A percentile compares a stretch with the other conserved stretches of the same genome.
These are phyloP conservation scores for Atkinsonella hypoxylon DNA, from an alignment of 2,329 filamentous ascomycete genomes.

Conservation along the genomic window DNA sequence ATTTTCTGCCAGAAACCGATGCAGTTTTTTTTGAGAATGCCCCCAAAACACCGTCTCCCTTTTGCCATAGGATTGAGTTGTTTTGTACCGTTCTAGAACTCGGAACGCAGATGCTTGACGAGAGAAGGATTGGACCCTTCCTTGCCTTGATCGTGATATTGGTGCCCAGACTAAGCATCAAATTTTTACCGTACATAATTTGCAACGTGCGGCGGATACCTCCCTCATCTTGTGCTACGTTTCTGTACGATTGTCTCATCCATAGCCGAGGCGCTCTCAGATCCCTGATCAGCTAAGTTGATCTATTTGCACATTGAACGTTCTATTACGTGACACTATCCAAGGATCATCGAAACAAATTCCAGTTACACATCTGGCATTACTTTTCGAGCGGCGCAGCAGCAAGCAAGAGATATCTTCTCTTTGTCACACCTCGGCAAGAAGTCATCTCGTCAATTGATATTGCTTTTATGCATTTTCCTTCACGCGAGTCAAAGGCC, in stretches of 20 bases:
- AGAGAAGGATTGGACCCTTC: too few species aligned
- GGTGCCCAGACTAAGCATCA: background rate
- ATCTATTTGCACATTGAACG: background rate
- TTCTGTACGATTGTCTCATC: background rate
- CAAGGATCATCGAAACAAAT: background rate
- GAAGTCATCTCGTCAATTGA: background rate
- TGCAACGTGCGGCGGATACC: background rate
- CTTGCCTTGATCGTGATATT: background rate
- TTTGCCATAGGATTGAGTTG: too few species aligned
- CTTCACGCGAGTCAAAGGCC: too few species aligned
- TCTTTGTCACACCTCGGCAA: constrained; percentile 1
- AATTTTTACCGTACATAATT: background rate
- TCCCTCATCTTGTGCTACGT: background rate
- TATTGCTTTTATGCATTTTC: too few species aligned
- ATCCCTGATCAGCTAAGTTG: background rate
- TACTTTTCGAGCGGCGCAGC: background rate
- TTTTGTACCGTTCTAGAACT: too few species aligned
- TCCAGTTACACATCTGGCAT: background rate
- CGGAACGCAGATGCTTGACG: too few species aligned
- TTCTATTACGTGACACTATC: background rate
- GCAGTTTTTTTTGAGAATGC: too few species aligned
- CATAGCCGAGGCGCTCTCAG: background rate
- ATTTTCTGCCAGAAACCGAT: too few species aligned
- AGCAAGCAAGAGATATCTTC: background rate
- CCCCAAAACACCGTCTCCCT: too few species aligned